phyloP scores from a whole-genome alignment of 331 rosid species.

The Rosa hybrid region DNA sequence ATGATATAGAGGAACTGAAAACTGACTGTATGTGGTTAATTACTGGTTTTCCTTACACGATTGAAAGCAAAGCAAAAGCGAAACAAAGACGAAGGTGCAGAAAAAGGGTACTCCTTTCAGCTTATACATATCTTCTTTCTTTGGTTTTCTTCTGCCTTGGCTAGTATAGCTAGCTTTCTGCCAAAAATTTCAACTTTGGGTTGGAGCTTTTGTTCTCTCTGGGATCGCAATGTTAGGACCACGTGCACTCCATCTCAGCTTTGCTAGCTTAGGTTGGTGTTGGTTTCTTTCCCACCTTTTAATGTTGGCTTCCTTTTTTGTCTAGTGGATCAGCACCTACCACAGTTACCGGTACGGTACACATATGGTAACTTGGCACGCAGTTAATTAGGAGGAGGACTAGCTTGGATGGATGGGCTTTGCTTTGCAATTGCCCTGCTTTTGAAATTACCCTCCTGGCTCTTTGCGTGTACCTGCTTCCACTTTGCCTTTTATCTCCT shows the following conservation, averaged over 20 bases:
- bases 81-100: slow-evolving; percentile 13
- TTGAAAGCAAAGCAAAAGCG: slow-evolving; percentile 32
- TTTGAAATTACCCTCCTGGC: neutral
- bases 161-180: neutral
- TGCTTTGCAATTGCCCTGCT: neutral
- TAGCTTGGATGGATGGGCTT: neutral
- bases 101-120: slow-evolving; percentile 17
- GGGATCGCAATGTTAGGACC: slow-evolving; percentile 33
- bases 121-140: neutral
- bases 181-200: neutral
- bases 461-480: neutral
- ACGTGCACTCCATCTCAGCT: slow-evolving; percentile 33
- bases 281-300: slow-evolving; percentile 33
- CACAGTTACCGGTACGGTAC: neutral
- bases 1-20: neutral
- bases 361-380: neutral
- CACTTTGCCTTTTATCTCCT: neutral
- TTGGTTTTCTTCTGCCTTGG: neutral
- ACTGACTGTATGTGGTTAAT: slow-evolving; percentile 19
- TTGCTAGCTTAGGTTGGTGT: neutral
- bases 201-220: neutral
- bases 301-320: slow-evolving; percentile 39
- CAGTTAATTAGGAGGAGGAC: neutral
- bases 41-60: slow-evolving; percentile 27
- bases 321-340: slow-evolving; percentile 14